phyloP scores from a whole-genome alignment of 345 rosid genomes.

The Populus ilicifolia region DNA sequence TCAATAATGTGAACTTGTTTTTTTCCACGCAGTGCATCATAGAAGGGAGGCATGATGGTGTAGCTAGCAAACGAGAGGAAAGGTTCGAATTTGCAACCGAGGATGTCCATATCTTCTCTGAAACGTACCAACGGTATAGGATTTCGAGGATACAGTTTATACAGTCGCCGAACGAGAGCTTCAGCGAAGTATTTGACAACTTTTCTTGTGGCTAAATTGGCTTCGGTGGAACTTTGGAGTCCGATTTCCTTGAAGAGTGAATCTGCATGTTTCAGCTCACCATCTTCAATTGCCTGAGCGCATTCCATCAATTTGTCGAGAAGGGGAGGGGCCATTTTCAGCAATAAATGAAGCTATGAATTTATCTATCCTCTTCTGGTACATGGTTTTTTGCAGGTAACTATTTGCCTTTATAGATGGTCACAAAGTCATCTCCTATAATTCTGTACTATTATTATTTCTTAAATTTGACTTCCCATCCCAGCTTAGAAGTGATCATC shows the following conservation, averaged over 20 bases:
- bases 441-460: too few relatives aligned
- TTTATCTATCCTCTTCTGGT: too few relatives aligned
- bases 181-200: constrained; percentile 72
- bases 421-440: too few relatives aligned
- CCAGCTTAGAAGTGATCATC: too few relatives aligned
- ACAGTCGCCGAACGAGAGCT: constrained; percentile 56
- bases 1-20: too few relatives aligned
- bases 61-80: constrained; percentile 40
- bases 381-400: too few relatives aligned
- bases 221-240: constrained; percentile 43
- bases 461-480: too few relatives aligned
- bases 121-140: constrained; percentile 8
- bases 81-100: constrained; percentile 19
- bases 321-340: not conserved
- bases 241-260: constrained; percentile 52
- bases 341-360: not conserved
- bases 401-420: too few relatives aligned
- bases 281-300: constrained; percentile 69
- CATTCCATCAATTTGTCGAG: constrained; percentile 47
- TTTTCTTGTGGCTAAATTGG: constrained; percentile 64
- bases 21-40: too few relatives aligned
- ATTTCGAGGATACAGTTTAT: constrained; percentile 13
- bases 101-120: not conserved
- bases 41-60: too few relatives aligned
- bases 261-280: constrained; percentile 51